phyloP scores from a whole-genome alignment of 306 rosid genomes.

The Cajanus cajan region DNA sequence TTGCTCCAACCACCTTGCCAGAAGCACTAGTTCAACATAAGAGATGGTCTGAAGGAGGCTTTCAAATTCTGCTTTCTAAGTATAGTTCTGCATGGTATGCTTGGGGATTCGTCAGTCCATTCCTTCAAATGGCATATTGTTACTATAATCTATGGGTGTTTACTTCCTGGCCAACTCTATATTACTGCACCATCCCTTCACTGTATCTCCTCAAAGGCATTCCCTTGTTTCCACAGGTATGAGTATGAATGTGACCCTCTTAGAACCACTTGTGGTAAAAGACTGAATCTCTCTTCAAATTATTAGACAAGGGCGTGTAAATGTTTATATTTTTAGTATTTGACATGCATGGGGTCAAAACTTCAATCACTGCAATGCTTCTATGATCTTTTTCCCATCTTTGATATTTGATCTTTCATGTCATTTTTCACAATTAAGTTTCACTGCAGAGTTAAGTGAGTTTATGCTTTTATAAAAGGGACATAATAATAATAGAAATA shows the following conservation, averaged over 20 bases:
- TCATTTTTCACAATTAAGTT: background rate
- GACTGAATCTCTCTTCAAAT: background rate
- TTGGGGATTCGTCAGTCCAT: slow-evolving; percentile 45
- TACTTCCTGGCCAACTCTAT: slow-evolving; percentile 38
- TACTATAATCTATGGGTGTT: slow-evolving; percentile 52
- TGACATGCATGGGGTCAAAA: background rate
- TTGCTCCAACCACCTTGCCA: slow-evolving; percentile 55
- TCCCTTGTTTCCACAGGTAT: slow-evolving; percentile 37
- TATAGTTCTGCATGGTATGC: slow-evolving; percentile 50
- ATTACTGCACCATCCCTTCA: slow-evolving; percentile 31
- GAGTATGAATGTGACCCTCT: background rate
- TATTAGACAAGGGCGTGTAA: background rate
- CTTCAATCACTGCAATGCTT: background rate
- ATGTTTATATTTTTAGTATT: background rate
- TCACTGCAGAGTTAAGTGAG: background rate
- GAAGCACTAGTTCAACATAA: slow-evolving; percentile 69
- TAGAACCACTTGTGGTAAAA: background rate
- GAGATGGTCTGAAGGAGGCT: slow-evolving; percentile 86
- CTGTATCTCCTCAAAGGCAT: slow-evolving; percentile 34
- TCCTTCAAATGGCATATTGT: slow-evolving; percentile 58
- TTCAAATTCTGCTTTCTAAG: slow-evolving; percentile 60
- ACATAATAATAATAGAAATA: background rate
- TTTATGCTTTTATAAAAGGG: background rate
- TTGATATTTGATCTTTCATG: background rate
- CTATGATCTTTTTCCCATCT: background rate